These are phyloP conservation scores for Colletotrichum gloeosporioides DNA, from an alignment of 2,329 filamentous ascomycete species.

Conservation along the genomic window DNA sequence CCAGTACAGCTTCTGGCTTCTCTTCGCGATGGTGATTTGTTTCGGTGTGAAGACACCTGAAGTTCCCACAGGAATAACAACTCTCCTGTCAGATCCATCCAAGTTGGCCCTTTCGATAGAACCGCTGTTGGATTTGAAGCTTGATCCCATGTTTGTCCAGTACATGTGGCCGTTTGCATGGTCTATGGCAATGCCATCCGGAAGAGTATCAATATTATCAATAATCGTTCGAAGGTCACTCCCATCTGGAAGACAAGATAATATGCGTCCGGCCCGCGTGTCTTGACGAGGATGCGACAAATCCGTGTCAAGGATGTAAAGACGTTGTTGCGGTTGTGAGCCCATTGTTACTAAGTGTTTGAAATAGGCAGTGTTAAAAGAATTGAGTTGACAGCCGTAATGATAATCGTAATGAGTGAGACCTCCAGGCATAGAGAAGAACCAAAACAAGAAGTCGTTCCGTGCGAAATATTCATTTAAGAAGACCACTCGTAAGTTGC, in stretches of 20 bases:
- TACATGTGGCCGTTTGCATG: background rate
- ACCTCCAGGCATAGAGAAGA: background rate
- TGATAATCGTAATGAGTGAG: background rate
- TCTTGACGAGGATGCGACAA: background rate
- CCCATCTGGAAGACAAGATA: background rate
- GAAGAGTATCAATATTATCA: background rate
- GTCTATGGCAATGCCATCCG: background rate
- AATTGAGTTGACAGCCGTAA: background rate
- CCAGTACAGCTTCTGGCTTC: constrained; percentile 1
- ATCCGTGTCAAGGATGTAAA: constrained; percentile 9
- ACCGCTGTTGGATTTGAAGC: background rate
- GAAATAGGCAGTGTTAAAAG: background rate
- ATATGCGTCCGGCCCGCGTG: background rate
- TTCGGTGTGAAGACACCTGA: constrained; percentile 3
- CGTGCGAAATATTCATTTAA: background rate
- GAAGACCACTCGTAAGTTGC: background rate
- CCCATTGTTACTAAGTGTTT: background rate
- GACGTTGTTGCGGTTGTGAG: background rate
- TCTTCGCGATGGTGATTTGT: constrained; percentile 1
- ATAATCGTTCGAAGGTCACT: background rate
- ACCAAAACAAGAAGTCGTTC: background rate
- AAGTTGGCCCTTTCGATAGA: constrained; percentile 5
- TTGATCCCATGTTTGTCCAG: constrained; percentile 8
- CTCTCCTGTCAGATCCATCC: background rate
- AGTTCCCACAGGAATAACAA: background rate